Evolutionary conservation across 2,329 filamentous ascomycete species (phyloP).

Genomic region (Laburnicola sp.): DNA sequence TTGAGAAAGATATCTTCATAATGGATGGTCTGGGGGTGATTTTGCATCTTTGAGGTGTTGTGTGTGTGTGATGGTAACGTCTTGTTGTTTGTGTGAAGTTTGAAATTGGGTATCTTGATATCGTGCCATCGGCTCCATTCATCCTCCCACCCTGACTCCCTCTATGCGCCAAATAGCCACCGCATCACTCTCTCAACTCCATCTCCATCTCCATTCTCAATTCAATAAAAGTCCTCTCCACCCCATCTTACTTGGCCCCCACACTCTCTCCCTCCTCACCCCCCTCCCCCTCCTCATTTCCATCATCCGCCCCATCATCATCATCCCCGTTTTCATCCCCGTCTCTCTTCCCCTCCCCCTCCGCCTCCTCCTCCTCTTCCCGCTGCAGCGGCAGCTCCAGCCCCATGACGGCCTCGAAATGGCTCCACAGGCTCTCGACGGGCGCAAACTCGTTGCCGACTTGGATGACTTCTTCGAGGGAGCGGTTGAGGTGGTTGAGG

Average conservation of each 20-base stretch:
- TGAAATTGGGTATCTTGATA: neutral
- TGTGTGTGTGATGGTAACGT: neutral
- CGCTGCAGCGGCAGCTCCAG: conserved; percentile 9
- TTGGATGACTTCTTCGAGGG: conserved; percentile 85
- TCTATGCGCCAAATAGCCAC: too few species aligned
- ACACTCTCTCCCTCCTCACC: conserved; percentile 23
- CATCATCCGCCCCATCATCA: neutral
- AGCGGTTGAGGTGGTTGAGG: conserved; percentile 92
- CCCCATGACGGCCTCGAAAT: conserved; percentile 95
- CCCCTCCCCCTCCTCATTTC: conserved; percentile 21
- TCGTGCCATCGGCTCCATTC: too few species aligned
- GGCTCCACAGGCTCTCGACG: conserved; percentile 94
- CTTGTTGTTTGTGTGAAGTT: neutral
- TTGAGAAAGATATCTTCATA: conserved; percentile 7
- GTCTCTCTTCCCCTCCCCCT: conserved; percentile 7
- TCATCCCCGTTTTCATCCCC: neutral
- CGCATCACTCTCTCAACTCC: too few species aligned
- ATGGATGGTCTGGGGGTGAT: neutral
- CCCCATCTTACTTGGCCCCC: conserved; percentile 13
- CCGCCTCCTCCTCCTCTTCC: conserved; percentile 27
- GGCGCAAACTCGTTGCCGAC: conserved; percentile 98
- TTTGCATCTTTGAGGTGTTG: neutral
- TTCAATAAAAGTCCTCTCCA: neutral
- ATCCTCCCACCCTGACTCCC: too few species aligned
- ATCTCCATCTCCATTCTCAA: neutral